Evolutionary conservation across 2,329 filamentous ascomycete genomes (phyloP).

Genomic region (Paracamarosporium sp.): DNA sequence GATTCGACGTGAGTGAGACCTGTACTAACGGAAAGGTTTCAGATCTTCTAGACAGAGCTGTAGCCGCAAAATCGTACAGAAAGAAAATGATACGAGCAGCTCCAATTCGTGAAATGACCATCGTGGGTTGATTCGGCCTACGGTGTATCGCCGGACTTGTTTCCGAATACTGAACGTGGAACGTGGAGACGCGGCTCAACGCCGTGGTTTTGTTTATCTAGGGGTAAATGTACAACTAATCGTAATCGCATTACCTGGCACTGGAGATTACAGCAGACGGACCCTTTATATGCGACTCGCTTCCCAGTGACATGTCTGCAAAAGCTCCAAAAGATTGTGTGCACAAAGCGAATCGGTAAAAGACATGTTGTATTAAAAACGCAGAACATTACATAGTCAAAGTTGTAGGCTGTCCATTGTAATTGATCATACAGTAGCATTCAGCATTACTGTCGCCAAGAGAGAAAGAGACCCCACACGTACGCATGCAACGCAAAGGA

Average conservation of each 20-base stretch:
- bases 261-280: too few species aligned
- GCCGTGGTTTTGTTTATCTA: neutral
- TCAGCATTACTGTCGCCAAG: constrained; percentile 37
- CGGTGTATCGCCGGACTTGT: neutral
- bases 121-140: neutral
- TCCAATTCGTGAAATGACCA: too few species aligned
- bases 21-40: too few species aligned
- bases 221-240: neutral
- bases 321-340: neutral
- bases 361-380: neutral
- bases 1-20: too few species aligned
- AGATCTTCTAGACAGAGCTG: too few species aligned
- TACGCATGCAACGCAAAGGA: constrained; percentile 38
- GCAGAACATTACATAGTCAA: constrained; percentile 7
- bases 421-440: constrained; percentile 37
- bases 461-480: constrained; percentile 26
- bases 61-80: too few species aligned
- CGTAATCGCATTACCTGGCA: too few species aligned
- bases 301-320: neutral
- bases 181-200: neutral
- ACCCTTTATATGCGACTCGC: neutral
- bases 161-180: neutral
- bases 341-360: neutral
- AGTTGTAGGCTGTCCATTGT: constrained; percentile 23
- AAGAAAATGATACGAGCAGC: too few species aligned